Base-by-base conservation (phyloP, 352 stramenopile species). In the Phytophthora citricola region DNA sequence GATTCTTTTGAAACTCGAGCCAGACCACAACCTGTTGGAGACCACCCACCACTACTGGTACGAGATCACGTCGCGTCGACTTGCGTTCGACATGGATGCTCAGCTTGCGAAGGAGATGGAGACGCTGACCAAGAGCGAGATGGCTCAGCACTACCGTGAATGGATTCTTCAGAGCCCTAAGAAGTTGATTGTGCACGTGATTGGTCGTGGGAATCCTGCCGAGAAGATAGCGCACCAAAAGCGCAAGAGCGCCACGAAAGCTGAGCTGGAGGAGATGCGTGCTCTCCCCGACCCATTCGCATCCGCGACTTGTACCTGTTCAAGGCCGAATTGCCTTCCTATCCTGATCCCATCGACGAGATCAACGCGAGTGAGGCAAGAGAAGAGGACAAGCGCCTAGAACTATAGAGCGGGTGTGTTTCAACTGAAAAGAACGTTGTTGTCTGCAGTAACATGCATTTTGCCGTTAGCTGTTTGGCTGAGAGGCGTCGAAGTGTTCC, bases 11-110 rank as follows among this genome's bases (percentile, higher is more conserved):
- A 93, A 92, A 47, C 75, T 87, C 24, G 86, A 94, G 57, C 86
- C 85, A 5, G 88, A 96, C 63, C 82, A 93, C 71, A 94, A 85
- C 40, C 58, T 95, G n/a, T 50, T 89, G 39, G 88, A 92, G 53
- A 85, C 79, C 31, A 91, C 84, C 20, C 78, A 93, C 15, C 78
- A 84, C 3, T 91, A 83, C 46, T 95, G 88, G 88, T 89, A 90
- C 45, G 88, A 95, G 60, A 89, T 95, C 56, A 80, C 81, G 15
- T 89, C 81, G 0, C 71, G 78, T 34, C 86, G 88, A n/a, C 59
- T 90, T 32, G 74, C 78, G 0, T 95, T 95, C 15, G 80, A 90
- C 26, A 83, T 95, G 34, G 82, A 94, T 57, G 75, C 76, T 49
- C 71, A 85, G 29, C 75, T 95, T 29, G 86, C 84, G 7, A 91